These are phyloP conservation scores for Dalbergia cochinchinensis DNA, from an alignment of 306 rosid species.

Conservation along the genomic window DNA sequence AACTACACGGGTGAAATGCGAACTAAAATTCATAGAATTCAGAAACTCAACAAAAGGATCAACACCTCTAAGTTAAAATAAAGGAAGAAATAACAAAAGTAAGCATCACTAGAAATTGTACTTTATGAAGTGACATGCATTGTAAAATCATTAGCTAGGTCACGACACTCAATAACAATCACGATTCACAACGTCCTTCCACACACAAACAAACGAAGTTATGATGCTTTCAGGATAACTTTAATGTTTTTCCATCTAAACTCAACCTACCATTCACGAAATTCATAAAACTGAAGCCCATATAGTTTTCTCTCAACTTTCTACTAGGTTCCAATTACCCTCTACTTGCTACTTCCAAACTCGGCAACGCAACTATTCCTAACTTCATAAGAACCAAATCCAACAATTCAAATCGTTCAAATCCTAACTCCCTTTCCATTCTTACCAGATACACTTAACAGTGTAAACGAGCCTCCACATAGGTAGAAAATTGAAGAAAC, in stretches of 20 bases:
- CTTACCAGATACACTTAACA: not conserved
- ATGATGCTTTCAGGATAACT: not conserved
- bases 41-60: constrained; percentile 5
- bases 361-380: not conserved
- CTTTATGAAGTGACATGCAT: not conserved
- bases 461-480: not conserved
- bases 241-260: not conserved
- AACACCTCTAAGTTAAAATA: not conserved
- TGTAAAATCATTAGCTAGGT: constrained; percentile 1
- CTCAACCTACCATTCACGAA: not conserved
- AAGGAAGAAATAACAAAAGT: not conserved
- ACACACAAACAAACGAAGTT: not conserved
- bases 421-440: not conserved
- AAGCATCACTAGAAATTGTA: constrained; percentile 6
- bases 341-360: not conserved
- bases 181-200: not conserved
- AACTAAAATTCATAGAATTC: constrained; percentile 16
- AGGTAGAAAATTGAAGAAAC: not conserved
- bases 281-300: not conserved
- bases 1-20: not conserved
- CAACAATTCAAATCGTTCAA: not conserved
- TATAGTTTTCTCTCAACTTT: not conserved
- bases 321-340: not conserved
- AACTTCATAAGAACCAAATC: constrained; percentile 1
- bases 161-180: constrained; percentile 32